Percentiles rank a stretch among this genome's conserved stretches.
These are phyloP conservation scores for Globisporangium cylindrosporum DNA, from an alignment of 352 stramenopile species.

Conservation along the genomic window DNA sequence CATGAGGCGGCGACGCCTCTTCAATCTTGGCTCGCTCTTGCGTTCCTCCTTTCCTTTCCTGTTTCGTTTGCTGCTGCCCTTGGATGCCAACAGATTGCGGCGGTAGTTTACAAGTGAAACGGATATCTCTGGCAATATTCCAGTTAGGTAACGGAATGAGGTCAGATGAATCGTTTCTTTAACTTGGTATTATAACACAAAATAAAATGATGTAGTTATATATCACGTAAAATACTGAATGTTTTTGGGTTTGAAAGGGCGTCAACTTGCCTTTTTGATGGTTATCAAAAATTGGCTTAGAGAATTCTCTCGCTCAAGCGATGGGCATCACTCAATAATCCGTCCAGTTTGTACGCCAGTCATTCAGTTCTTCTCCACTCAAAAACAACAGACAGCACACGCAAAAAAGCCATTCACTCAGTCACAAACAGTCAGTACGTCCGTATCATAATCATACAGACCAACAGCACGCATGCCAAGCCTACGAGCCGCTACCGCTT, in stretches of 20 bases:
- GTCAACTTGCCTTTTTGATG: neutral
- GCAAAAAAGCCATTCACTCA: neutral
- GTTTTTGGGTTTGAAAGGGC: neutral
- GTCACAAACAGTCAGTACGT: neutral
- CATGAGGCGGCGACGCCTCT: neutral
- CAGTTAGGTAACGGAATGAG: neutral
- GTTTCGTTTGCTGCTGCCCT: neutral
- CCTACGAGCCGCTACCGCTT: neutral
- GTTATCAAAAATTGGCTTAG: neutral
- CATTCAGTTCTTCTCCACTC: neutral
- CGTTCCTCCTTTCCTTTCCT: neutral
- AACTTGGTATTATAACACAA: neutral
- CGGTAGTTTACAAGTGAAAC: conserved; percentile 2
- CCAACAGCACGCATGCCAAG: neutral
- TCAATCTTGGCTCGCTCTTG: neutral
- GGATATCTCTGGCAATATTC: conserved; percentile 4
- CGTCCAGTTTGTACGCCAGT: neutral
- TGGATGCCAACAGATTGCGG: neutral
- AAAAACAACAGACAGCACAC: neutral
- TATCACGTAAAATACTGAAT: neutral
- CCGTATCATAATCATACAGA: neutral
- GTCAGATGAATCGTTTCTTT: neutral
- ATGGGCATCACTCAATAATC: neutral
- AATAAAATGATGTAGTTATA: neutral
- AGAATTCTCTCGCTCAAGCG: neutral